Percentiles rank a stretch among this genome's conserved stretches.
Evolutionary conservation across 78 protist genomes (phyloP).

Genomic region (Guillardia theta): DNA sequence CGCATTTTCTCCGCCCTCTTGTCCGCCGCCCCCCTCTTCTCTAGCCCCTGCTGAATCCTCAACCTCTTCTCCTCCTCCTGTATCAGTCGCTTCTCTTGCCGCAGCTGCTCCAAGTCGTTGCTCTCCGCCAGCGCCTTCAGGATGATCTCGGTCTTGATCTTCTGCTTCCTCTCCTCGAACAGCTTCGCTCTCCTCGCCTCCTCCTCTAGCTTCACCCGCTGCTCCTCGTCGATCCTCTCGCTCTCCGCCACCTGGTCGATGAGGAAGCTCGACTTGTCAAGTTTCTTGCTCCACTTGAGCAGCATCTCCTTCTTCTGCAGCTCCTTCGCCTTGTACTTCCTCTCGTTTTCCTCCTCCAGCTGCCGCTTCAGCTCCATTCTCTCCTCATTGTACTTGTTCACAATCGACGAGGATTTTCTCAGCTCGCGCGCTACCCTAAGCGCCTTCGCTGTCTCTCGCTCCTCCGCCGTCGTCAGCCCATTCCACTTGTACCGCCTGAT

Average conservation of each 20-base stretch:
- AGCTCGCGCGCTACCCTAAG: background rate
- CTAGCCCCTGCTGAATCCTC: background rate
- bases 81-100: conserved; percentile 37
- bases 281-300: background rate
- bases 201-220: conserved; percentile 36
- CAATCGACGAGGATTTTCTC: background rate
- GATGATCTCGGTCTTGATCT: conserved; percentile 37
- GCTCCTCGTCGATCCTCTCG: conserved; percentile 41
- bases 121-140: conserved; percentile 15
- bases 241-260: conserved; percentile 29
- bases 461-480: conserved; percentile 8
- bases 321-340: background rate
- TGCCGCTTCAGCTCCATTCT: background rate
- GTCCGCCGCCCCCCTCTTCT: background rate
- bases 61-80: background rate
- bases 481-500: background rate
- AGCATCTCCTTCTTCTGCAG: conserved; percentile 19
- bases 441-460: background rate
- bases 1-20: background rate
- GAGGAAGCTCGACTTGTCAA: background rate
- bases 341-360: conserved; percentile 23
- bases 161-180: conserved; percentile 45
- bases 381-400: background rate
- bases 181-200: conserved; percentile 31
- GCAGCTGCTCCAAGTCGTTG: conserved; percentile 12